Base-by-base conservation (phyloP, 176 grass and related monocot species). In the Poa annua region DNA sequence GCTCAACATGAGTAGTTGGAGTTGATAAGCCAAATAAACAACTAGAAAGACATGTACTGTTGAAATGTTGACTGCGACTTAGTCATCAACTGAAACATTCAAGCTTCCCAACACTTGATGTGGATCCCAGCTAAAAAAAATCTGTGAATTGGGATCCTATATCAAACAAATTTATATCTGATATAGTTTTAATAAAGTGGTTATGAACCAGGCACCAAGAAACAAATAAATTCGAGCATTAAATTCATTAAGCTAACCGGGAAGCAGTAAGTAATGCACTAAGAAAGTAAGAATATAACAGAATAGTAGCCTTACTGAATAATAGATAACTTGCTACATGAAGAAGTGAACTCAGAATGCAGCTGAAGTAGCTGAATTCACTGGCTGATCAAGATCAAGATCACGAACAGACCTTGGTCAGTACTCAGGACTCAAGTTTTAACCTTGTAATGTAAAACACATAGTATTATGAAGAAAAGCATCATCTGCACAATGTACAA, bases 81-180 rank as follows among this genome's bases (percentile, higher is more conserved):
- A 29, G 44, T 72, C 56, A n/a, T 64, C 54, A 79, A 60, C 44
- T 71, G 55, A 53, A 52, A 53, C 15, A 39, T 55, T 69, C 11
- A 69, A 78, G 36, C 34, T 53, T 68, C 74, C 71, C 60, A 74
- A 19, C 7, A 36, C 48, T 44, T 34, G 38, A 80, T 73, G 49
- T 21, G 33, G 36, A 71, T 79, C 15, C 66, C 62, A 78, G 25
- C 42, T 39, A 10, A 76, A 56, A 61, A 29, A 11, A 55, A 36
- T 79, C 48, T 60, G 56, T 15, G 24, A 10, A 6, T 6, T 86
- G 41, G 48, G 56, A 14, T 51, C n/a, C 48, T 66, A 62, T 49
- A 59, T 54, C 8, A 19, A 39, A 50, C 24, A 60, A 6, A 35
- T 83, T 29, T 66, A 49, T 26, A 75, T 52, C n/a, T 29, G 41